Evolutionary conservation across 2,329 filamentous ascomycete species (phyloP).

Genomic region (Penicillium sp.): DNA sequence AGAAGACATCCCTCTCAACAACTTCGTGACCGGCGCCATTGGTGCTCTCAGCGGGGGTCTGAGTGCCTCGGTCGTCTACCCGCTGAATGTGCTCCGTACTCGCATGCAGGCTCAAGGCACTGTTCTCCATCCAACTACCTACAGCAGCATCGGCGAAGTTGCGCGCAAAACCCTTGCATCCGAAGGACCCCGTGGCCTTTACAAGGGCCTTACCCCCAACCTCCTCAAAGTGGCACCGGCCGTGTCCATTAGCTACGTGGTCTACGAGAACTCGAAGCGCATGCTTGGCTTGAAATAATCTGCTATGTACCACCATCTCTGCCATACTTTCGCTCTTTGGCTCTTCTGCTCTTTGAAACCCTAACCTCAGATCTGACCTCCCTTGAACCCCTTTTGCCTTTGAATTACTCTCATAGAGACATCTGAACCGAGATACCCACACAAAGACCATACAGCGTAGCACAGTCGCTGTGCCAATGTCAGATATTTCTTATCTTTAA

Average conservation of each 20-base stretch:
- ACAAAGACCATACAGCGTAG: slow-evolving; percentile 21
- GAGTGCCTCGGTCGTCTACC: slow-evolving; percentile 91
- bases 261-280: slow-evolving; percentile 86
- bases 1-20: slow-evolving; percentile 76
- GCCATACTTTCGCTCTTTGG: not conserved
- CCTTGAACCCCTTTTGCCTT: slow-evolving; percentile 1
- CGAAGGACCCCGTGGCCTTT: slow-evolving; percentile 82
- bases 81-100: slow-evolving; percentile 88
- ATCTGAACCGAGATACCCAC: slow-evolving; percentile 33
- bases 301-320: slow-evolving; percentile 2
- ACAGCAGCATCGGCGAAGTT: slow-evolving; percentile 88
- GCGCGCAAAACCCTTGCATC: slow-evolving; percentile 75
- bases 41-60: slow-evolving; percentile 89
- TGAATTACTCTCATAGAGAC: slow-evolving; percentile 20
- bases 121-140: slow-evolving; percentile 82
- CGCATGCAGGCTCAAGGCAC: slow-evolving; percentile 93
- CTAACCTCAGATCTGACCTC: not conserved
- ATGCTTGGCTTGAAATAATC: slow-evolving; percentile 55
- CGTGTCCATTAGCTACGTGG: slow-evolving; percentile 90
- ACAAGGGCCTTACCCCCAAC: slow-evolving; percentile 93
- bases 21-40: slow-evolving; percentile 80
- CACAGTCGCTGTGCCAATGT: slow-evolving; percentile 16
- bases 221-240: slow-evolving; percentile 93
- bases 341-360: slow-evolving; percentile 1
- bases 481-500: slow-evolving; percentile 11